Base-by-base conservation (phyloP, 2,329 filamentous ascomycete genomes). In the Fusarium brachygibbosum region DNA sequence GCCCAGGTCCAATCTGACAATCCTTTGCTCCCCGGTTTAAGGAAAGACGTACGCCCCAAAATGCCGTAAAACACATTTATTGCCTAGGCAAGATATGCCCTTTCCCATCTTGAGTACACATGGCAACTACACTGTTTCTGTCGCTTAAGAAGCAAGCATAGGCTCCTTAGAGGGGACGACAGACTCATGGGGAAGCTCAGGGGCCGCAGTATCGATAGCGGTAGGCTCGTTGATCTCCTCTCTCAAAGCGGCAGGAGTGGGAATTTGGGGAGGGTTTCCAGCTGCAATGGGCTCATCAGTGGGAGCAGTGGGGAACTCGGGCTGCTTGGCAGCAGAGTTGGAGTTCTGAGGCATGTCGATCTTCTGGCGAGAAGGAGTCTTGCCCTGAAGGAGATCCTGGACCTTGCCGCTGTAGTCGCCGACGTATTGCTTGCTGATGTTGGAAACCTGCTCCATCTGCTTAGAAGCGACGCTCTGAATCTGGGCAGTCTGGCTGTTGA, bases 351-450 rank as follows among this genome's bases (percentile, higher is more conserved):
- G 71, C 73, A 82, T 82, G 54, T 82, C 71, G 50, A 78, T 75
- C 67, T 78, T 73, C 73, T 82, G 80, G 55, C 83, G 79, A 38
- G 83, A 81, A 57, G 80, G 75, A 19, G 80, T 79, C 65, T 80
- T 81, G 72, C 85, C 84, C 61, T 85, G 84, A 71, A 91, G 83
- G 76, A 90, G 82, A 72, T 87, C 83, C 81, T 90, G 88, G 58
- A 90, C 88, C 85, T 91, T 91, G 77, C 85, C 82, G 29, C 88
- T 88, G 79, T 91, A 90, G 76, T 91, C 88, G 40, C 87, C 88
- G 74, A 90, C 84, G 75, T 91, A 90, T 77, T 90, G 86, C 84
- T 91, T 91, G 75, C 88, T 88, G 40, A 89, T 80, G 74, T 87
- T 83, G 50, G 88, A 86, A 68, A 88, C 87, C 72, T 88, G 86